Base-by-base conservation (phyloP, 306 rosid species). In the Trichosanthes cucumerina region DNA sequence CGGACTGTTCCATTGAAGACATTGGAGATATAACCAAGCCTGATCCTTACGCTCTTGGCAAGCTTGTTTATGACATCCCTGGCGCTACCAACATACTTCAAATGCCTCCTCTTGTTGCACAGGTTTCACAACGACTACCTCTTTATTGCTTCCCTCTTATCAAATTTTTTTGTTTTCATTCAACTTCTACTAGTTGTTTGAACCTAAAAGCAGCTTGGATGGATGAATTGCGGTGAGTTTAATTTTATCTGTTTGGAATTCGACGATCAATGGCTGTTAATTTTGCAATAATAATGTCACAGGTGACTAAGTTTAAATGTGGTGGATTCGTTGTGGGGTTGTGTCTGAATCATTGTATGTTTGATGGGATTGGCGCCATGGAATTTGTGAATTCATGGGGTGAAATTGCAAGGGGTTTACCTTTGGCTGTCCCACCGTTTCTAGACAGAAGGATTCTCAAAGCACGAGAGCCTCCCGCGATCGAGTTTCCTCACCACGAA, bases 251-350 rank as follows among this genome's bases (percentile, higher is more conserved):
- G 39, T 3, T 36, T 36, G 39, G 39, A 36, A 28, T 28, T 28
- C 33, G 39, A 36, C 6, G 39, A 18, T 19, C 57, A 26, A 4
- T 56, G 3, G 62, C n/a, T 56, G 62, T 52, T 39, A 4, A 19
- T 71, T 9, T 9, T 71, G 46, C 21, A 23, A 13, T 12, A 36
- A 36, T 36, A 28, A 28, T 2, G 74, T 83, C 78, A 7, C 80
- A 90, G 96, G 90, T 93, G 81, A 91, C 96, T 11, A 91, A 80
- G 79, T 90, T 93, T 82, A 90, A 84, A 81, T 93, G 98, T 36
- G 97, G 98, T 28, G 98, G 96, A 63, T 89, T 93, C 73, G 88
- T 80, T 7, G 57, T 93, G 59, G 97, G 96, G 46, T 18, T 93
- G 53, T 52, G 81, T 82, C 6, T 86, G 81, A 90, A 84, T 85